Conservation (phyloP, 1,139 yeast genomes). For the Pichia sp. region DNA sequence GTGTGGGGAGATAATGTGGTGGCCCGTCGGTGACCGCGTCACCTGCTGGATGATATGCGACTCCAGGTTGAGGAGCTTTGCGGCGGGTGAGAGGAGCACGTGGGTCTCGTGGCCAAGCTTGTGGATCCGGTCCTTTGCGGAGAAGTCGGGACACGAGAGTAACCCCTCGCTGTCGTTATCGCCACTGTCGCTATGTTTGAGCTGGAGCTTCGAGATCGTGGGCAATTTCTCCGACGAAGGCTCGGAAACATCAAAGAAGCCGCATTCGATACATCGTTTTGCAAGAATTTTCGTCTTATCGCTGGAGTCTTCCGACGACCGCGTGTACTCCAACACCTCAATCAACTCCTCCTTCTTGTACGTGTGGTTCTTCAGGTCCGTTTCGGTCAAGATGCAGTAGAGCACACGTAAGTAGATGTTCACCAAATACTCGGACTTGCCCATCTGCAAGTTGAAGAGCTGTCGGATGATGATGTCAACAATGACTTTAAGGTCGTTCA, state of each 20-base stretch:
- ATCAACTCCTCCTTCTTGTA: conserved; percentile 59
- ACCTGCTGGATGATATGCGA: conserved; percentile 3
- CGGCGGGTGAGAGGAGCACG: neutral
- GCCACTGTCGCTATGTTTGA: neutral
- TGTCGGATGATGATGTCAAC: conserved; percentile 85
- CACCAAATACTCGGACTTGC: conserved; percentile 58
- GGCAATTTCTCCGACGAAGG: neutral
- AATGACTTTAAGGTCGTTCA: conserved; percentile 81
- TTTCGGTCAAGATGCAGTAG: conserved; percentile 63
- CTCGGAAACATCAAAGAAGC: conserved; percentile 44
- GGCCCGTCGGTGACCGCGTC: neutral
- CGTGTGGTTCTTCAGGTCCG: conserved; percentile 53
- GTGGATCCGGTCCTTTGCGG: neutral
- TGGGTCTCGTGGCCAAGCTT: conserved; percentile 3
- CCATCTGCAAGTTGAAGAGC: conserved; percentile 56
- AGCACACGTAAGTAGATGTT: conserved; percentile 75
- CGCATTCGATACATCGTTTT: conserved; percentile 53
- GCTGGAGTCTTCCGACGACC: conserved; percentile 27
- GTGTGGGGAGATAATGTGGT: conserved; percentile 3
- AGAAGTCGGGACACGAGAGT: neutral
- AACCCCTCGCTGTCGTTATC: neutral
- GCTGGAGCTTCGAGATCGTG: neutral
- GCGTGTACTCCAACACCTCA: conserved; percentile 47
- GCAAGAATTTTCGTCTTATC: conserved; percentile 57
- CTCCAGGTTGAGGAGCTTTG: neutral